These are phyloP conservation scores for Paracoccidioides brasiliensis DNA, from an alignment of 2,329 filamentous ascomycete species.

Conservation along the genomic window DNA sequence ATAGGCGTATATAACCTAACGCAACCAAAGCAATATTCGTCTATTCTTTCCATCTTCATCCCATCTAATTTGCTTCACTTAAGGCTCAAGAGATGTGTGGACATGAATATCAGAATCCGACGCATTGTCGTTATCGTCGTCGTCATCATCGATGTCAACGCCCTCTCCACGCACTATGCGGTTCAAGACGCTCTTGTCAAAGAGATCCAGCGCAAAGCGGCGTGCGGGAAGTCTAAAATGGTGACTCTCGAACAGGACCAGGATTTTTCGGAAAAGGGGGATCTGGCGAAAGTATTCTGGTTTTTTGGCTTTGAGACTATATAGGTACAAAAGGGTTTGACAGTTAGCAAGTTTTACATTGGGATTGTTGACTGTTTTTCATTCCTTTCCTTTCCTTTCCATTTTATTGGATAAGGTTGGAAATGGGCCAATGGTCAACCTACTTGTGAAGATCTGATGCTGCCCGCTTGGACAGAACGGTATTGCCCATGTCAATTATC, in stretches of 20 bases:
- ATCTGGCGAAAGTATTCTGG: conserved; percentile 62
- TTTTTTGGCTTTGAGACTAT: conserved; percentile 61
- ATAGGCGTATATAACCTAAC: too few relatives aligned
- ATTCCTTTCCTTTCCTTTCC: neutral
- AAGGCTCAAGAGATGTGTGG: neutral
- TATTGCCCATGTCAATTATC: conserved; percentile 81
- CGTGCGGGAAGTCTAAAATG: conserved; percentile 79
- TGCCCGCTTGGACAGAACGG: conserved; percentile 79
- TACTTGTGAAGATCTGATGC: conserved; percentile 60
- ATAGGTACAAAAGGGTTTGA: neutral
- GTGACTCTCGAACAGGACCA: conserved; percentile 74
- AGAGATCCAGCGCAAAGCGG: conserved; percentile 83
- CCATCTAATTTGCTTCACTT: neutral
- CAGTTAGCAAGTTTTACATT: neutral
- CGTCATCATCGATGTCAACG: neutral
- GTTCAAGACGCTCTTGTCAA: conserved; percentile 78
- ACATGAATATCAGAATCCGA: neutral
- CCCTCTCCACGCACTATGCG: conserved; percentile 58
- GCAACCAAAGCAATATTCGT: too few relatives aligned
- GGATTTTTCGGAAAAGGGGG: conserved; percentile 68
- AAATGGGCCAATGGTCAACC: conserved; percentile 12
- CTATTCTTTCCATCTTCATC: too few relatives aligned
- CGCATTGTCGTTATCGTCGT: neutral
- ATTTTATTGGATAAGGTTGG: neutral
- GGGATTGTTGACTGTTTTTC: neutral